Percentiles rank a stretch among this genome's conserved stretches.
Evolutionary conservation across 2,329 filamentous ascomycete species (phyloP).

Genomic region (Neofusicoccum cordaticola): DNA sequence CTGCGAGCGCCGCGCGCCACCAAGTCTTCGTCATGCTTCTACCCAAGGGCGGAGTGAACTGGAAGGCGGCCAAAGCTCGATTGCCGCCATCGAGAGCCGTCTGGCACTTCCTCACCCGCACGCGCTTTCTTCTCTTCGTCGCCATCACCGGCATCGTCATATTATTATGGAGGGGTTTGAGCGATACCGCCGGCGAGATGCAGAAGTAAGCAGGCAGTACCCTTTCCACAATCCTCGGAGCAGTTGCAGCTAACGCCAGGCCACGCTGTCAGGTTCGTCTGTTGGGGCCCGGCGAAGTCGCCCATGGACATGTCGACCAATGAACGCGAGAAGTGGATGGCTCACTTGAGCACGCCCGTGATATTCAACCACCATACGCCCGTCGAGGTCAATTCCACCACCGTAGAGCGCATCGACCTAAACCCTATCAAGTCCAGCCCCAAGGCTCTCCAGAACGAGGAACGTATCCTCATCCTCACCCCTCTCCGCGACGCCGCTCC

Average conservation of each 20-base stretch:
- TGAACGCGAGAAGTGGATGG: conserved; percentile 85
- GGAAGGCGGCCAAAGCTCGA: conserved; percentile 82
- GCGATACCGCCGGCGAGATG: conserved; percentile 78
- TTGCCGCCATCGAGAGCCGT: conserved; percentile 72
- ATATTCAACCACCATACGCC: conserved; percentile 94
- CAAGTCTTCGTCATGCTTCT: conserved; percentile 66
- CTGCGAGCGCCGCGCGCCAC: conserved; percentile 4
- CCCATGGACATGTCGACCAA: conserved; percentile 93
- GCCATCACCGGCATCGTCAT: conserved; percentile 68
- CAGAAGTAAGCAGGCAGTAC: conserved; percentile 66
- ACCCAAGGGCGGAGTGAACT: conserved; percentile 83
- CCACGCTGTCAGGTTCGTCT: conserved; percentile 74
- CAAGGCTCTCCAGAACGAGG: conserved; percentile 74
- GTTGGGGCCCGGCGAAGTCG: conserved; percentile 92
- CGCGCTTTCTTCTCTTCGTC: conserved; percentile 73
- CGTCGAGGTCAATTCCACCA: conserved; percentile 75
- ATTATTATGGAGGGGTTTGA: conserved; percentile 84
- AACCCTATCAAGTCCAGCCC: conserved; percentile 80
- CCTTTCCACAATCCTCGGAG: neutral
- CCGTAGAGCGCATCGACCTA: conserved; percentile 77
- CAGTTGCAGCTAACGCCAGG: neutral
- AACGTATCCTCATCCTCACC: conserved; percentile 87
- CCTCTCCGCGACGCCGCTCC: conserved; percentile 85
- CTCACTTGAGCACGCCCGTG: conserved; percentile 85
- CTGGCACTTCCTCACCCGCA: conserved; percentile 64